These are phyloP conservation scores for Chenopodium quinoa DNA, from an alignment of 148 eudicot species.

Conservation along the genomic window DNA sequence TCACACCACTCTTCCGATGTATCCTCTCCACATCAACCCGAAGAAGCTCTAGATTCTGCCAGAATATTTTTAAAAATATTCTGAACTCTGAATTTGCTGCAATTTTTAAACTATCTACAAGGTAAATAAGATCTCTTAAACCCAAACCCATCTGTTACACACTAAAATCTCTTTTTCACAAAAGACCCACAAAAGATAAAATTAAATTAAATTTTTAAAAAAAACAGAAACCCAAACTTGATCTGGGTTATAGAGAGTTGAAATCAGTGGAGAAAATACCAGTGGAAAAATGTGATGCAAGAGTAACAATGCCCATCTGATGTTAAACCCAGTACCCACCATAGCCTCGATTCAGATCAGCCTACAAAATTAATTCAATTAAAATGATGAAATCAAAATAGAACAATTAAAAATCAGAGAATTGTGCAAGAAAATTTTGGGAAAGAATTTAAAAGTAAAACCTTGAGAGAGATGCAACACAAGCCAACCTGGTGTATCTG, in stretches of 20 bases:
- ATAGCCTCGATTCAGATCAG: slow-evolving; percentile 73
- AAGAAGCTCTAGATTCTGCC: too few relatives aligned
- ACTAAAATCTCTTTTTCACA: neutral
- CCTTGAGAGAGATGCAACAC: slow-evolving; percentile 52
- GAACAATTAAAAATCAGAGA: neutral
- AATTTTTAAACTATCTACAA: too few relatives aligned
- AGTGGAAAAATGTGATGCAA: slow-evolving; percentile 74
- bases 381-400: neutral
- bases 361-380: slow-evolving; percentile 33
- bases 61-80: too few relatives aligned
- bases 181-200: neutral
- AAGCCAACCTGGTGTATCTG: too few relatives aligned
- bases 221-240: too few relatives aligned
- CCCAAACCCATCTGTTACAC: too few relatives aligned
- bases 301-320: slow-evolving; percentile 79
- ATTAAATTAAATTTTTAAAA: too few relatives aligned
- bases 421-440: neutral
- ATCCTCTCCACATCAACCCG: too few relatives aligned
- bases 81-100: too few relatives aligned
- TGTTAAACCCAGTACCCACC: slow-evolving; percentile 60
- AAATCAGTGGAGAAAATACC: slow-evolving; percentile 30
- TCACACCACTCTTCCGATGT: too few relatives aligned
- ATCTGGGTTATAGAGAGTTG: too few relatives aligned
- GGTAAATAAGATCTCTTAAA: too few relatives aligned
- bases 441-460: neutral